Conservation (phyloP, 129 eudicot genomes). For the Heracleum sosnowskyi region DNA sequence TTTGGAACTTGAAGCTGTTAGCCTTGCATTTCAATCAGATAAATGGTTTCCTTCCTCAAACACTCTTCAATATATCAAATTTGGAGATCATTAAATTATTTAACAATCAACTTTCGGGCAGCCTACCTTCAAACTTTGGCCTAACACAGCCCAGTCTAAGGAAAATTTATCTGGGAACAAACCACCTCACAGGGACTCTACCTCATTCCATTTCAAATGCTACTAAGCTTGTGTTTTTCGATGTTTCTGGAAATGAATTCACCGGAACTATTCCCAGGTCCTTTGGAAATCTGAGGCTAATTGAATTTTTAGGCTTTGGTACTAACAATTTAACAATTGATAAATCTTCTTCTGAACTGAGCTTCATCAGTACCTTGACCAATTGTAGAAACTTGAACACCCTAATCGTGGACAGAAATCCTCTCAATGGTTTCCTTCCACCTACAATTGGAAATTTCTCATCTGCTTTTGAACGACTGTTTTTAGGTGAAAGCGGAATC, state of each 20-base stretch:
- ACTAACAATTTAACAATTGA: neutral
- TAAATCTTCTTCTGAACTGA: neutral
- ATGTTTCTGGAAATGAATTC: neutral
- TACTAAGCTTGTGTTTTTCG: neutral
- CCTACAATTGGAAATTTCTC: constrained; percentile 13
- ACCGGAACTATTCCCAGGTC: constrained; percentile 15
- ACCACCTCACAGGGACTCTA: neutral
- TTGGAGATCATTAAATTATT: neutral
- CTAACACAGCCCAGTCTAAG: neutral
- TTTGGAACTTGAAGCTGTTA: neutral
- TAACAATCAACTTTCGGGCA: neutral
- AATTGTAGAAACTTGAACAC: neutral
- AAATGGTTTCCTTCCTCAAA: neutral
- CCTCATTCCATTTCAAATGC: constrained; percentile 7
- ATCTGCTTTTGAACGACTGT: neutral
- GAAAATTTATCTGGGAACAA: neutral
- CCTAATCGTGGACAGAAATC: neutral
- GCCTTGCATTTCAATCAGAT: neutral
- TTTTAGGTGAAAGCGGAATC: neutral
- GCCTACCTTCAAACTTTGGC: neutral
- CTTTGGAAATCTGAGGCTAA: constrained; percentile 7
- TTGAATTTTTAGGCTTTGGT: neutral
- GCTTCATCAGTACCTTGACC: constrained; percentile 14
- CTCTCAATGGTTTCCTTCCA: constrained; percentile 10
- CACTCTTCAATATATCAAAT: neutral